phyloP scores from a whole-genome alignment of 208 protist genomes.

The Perkinsela sp. region DNA sequence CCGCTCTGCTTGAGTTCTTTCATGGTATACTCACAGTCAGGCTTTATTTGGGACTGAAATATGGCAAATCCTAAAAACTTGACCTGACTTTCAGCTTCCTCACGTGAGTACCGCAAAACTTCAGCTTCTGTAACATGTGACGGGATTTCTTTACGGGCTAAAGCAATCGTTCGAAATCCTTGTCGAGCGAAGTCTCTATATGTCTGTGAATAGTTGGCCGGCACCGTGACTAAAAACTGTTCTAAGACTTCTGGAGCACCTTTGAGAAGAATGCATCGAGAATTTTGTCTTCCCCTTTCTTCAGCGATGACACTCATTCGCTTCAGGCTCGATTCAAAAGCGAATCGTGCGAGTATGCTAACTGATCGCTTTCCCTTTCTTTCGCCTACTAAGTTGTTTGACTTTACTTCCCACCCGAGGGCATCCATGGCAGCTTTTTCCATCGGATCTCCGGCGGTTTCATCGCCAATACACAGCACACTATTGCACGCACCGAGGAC shows the following conservation, averaged over 20 bases:
- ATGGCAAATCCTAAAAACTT: slow-evolving; percentile 82
- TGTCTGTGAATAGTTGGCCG: slow-evolving; percentile 36
- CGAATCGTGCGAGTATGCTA: slow-evolving; percentile 59
- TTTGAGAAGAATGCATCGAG: slow-evolving; percentile 46
- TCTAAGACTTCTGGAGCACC: slow-evolving; percentile 80
- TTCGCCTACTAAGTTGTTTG: slow-evolving; percentile 23
- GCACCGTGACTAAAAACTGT: slow-evolving; percentile 35
- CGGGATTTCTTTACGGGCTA: slow-evolving; percentile 56
- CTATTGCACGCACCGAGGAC: slow-evolving; percentile 60
- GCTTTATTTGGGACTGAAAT: slow-evolving; percentile 76
- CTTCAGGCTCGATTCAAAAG: slow-evolving; percentile 75
- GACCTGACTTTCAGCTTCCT: slow-evolving; percentile 60
- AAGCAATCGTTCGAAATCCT: slow-evolving; percentile 83
- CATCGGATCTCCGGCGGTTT: slow-evolving; percentile 81
- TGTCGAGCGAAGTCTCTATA: slow-evolving; percentile 39
- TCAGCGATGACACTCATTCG: slow-evolving; percentile 65
- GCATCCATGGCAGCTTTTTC: slow-evolving; percentile 66
- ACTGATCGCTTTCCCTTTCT: slow-evolving; percentile 7
- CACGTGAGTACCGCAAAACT: slow-evolving; percentile 22
- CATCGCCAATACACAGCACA: slow-evolving; percentile 47
- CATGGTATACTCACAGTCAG: slow-evolving; percentile 55
- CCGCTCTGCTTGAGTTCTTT: slow-evolving; percentile 30
- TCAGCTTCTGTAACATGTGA: slow-evolving; percentile 10
- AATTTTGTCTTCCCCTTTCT: slow-evolving; percentile 9
- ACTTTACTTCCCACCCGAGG: slow-evolving; percentile 46